These are phyloP conservation scores for Ottelia alismoides DNA, from an alignment of 106 monocot species.

Conservation along the genomic window DNA sequence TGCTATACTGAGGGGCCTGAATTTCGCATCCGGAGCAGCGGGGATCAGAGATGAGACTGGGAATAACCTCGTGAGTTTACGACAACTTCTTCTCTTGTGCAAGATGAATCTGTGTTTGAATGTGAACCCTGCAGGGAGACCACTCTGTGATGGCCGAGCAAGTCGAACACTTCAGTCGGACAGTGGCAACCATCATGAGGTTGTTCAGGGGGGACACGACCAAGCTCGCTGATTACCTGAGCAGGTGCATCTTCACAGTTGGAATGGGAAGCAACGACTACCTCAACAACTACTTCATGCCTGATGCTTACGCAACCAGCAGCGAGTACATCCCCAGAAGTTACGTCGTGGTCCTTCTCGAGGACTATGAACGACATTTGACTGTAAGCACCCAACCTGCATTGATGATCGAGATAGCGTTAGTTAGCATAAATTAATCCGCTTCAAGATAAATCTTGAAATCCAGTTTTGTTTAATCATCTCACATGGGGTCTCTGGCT, in stretches of 20 bases:
- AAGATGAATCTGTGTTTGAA: background rate
- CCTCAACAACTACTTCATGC: constrained; percentile 75
- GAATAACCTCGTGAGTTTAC: constrained; percentile 39
- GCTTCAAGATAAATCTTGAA: too few relatives aligned
- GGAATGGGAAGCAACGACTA: constrained; percentile 67
- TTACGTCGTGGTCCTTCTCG: constrained; percentile 32
- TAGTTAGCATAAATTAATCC: too few relatives aligned
- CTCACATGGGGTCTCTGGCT: background rate
- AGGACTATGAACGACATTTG: constrained; percentile 44
- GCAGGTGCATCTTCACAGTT: constrained; percentile 37
- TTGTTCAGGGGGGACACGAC: constrained; percentile 36
- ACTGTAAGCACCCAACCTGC: too few relatives aligned
- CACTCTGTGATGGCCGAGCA: constrained; percentile 46
- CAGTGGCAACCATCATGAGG: constrained; percentile 18
- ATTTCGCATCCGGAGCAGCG: constrained; percentile 72
- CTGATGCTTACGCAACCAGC: constrained; percentile 23
- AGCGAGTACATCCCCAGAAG: constrained; percentile 24
- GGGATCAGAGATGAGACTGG: constrained; percentile 71
- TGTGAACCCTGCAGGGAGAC: constrained; percentile 23
- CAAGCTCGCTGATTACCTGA: constrained; percentile 13
- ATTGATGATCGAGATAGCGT: too few relatives aligned
- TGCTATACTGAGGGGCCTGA: constrained; percentile 32
- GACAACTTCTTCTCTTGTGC: background rate
- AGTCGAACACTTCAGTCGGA: constrained; percentile 34
- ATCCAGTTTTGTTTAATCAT: background rate